These are phyloP conservation scores for Oropetium thomaeum DNA, from an alignment of 176 grass and related monocot species.

Conservation along the genomic window DNA sequence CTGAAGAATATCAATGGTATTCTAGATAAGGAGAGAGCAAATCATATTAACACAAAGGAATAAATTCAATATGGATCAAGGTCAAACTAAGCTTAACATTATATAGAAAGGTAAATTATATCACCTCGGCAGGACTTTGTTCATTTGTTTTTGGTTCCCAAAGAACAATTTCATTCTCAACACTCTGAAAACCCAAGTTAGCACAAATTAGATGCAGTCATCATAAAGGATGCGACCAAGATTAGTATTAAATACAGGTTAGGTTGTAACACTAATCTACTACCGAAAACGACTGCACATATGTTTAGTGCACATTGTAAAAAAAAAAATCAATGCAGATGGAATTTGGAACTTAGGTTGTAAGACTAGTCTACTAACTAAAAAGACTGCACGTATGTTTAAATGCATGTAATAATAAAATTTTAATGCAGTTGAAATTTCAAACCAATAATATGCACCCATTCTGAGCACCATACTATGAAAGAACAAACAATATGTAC, in stretches of 20 bases:
- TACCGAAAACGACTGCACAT: neutral
- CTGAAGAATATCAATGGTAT: slow-evolving; percentile 77
- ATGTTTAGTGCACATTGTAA: too few species aligned
- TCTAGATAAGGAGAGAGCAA: slow-evolving; percentile 33
- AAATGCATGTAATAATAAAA: neutral
- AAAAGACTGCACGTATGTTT: neutral
- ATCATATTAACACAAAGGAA: neutral
- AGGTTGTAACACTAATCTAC: neutral
- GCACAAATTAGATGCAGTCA: slow-evolving; percentile 14
- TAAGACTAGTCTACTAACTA: neutral
- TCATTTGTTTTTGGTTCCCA: slow-evolving; percentile 91
- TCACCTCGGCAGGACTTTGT: slow-evolving; percentile 59
- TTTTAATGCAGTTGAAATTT: neutral
- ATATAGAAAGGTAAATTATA: slow-evolving; percentile 14
- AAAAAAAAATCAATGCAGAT: too few species aligned
- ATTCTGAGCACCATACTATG: slow-evolving; percentile 1
- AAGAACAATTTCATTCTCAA: slow-evolving; percentile 82
- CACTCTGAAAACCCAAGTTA: slow-evolving; percentile 59
- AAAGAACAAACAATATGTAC: neutral
- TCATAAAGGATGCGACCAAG: neutral
- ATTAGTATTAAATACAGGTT: neutral
- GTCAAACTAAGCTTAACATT: neutral
- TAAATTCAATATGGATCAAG: neutral
- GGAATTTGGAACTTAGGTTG: too few species aligned
- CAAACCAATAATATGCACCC: neutral